phyloP scores from a whole-genome alignment of 352 stramenopile species.

The Phytophthora fragariaefolia region DNA sequence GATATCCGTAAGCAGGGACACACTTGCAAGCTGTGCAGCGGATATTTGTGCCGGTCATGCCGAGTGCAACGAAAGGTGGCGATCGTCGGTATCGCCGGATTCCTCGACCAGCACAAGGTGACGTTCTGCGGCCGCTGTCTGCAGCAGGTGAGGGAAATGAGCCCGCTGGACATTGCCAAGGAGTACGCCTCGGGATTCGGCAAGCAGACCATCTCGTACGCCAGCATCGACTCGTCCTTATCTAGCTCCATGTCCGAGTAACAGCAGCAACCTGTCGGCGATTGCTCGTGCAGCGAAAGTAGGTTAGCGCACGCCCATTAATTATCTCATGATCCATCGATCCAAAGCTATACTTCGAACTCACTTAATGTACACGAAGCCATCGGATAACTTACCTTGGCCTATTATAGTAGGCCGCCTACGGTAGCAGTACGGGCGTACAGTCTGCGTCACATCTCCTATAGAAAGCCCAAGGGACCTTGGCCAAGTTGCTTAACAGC shows the following conservation, averaged over 20 bases:
- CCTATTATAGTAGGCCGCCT: too few relatives aligned
- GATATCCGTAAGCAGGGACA: constrained; percentile 1
- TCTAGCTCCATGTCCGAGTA: constrained; percentile 21
- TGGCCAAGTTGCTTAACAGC: too few relatives aligned
- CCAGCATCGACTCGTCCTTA: constrained; percentile 14
- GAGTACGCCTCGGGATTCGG: constrained; percentile 8
- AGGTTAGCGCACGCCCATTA: neutral
- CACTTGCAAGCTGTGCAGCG: constrained; percentile 42
- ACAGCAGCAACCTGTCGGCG: neutral
- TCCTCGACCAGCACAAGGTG: constrained; percentile 37
- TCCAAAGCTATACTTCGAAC: too few relatives aligned
- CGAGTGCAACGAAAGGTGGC: constrained; percentile 41
- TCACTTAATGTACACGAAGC: too few relatives aligned
- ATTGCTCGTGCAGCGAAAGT: neutral
- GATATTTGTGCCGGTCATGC: constrained; percentile 42
- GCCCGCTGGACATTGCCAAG: constrained; percentile 21
- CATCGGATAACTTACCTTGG: too few relatives aligned
- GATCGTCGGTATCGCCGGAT: constrained; percentile 24
- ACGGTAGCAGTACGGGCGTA: too few relatives aligned
- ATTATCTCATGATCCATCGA: too few relatives aligned
- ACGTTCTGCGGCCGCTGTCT: constrained; percentile 34
- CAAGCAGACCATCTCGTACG: constrained; percentile 20
- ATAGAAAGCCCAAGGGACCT: too few relatives aligned
- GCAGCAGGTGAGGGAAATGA: constrained; percentile 25
- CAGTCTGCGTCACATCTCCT: too few relatives aligned